phyloP scores from a whole-genome alignment of 2,329 filamentous ascomycete species.

The Trematosphaeria pertusa region DNA sequence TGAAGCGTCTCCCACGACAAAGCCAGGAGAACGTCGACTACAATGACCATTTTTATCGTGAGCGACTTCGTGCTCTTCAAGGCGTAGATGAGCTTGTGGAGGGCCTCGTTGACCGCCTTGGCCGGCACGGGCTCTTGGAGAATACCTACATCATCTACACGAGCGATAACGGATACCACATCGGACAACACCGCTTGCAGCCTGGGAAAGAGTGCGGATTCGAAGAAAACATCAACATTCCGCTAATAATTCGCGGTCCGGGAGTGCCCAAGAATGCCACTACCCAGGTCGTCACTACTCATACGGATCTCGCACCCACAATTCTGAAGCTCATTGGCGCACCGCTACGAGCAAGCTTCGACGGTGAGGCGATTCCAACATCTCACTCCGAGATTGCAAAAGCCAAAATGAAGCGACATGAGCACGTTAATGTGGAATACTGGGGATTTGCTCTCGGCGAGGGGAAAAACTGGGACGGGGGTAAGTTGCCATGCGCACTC shows the following conservation, averaged over 20 bases:
- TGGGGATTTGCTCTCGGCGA: conserved; percentile 46
- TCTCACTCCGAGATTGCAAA: conserved; percentile 17
- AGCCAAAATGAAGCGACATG: conserved; percentile 20
- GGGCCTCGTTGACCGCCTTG: conserved; percentile 51
- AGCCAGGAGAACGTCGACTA: conserved; percentile 57
- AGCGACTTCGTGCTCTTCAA: conserved; percentile 58
- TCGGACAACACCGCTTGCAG: conserved; percentile 49
- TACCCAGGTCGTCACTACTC: conserved; percentile 45
- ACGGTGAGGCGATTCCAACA: conserved; percentile 46
- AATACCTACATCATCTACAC: conserved; percentile 55
- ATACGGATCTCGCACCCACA: conserved; percentile 51
- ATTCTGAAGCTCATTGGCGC: conserved; percentile 42
- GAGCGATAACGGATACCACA: conserved; percentile 51
- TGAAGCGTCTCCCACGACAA: conserved; percentile 52
- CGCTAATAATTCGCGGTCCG: conserved; percentile 49
- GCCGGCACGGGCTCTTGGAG: conserved; percentile 52
- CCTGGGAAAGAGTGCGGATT: conserved; percentile 50
- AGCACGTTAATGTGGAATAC: conserved; percentile 51
- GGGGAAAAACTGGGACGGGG: conserved; percentile 16
- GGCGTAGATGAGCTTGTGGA: conserved; percentile 63
- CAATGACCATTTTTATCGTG: conserved; percentile 60
- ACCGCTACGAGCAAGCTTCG: conserved; percentile 36
- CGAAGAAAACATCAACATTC: conserved; percentile 51
- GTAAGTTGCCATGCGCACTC: conserved; percentile 2
- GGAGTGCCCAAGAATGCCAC: conserved; percentile 35